phyloP scores from a whole-genome alignment of 441 rosid species.

The Gossypium davidsonii region DNA sequence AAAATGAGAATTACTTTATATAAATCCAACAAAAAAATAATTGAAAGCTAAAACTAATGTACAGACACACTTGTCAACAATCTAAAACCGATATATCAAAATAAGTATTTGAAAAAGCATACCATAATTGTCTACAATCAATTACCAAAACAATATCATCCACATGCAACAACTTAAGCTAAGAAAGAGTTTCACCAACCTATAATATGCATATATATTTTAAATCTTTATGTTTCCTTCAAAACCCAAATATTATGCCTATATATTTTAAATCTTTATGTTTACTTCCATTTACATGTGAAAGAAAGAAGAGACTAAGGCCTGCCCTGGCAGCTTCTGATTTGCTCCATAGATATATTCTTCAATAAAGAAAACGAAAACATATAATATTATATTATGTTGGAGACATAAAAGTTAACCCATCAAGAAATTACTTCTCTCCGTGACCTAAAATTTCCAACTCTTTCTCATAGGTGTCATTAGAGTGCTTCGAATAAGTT shows the following conservation, averaged over 20 bases:
- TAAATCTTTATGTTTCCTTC: background rate
- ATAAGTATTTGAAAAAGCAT: too few relatives aligned
- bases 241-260: too few relatives aligned
- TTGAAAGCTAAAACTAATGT: too few relatives aligned
- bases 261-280: background rate
- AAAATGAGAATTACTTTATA: too few relatives aligned
- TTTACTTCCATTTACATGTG: constrained; percentile 4
- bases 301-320: constrained; percentile 1
- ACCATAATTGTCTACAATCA: background rate
- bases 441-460: constrained; percentile 3
- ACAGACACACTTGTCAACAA: too few relatives aligned
- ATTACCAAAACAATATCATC: background rate
- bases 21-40: too few relatives aligned
- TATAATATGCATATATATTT: too few relatives aligned
- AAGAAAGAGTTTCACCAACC: too few relatives aligned
- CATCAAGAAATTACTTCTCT: background rate
- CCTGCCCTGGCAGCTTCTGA: constrained; percentile 9
- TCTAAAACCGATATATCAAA: too few relatives aligned
- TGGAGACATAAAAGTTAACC: background rate
- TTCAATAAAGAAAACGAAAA: background rate
- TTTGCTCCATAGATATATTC: constrained; percentile 1
- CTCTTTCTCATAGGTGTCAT: background rate
- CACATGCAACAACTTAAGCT: background rate
- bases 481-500: too few relatives aligned
- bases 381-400: background rate